These are phyloP conservation scores for Monascus purpureus DNA, from an alignment of 495 filamentous ascomycete species.

Conservation along the genomic window DNA sequence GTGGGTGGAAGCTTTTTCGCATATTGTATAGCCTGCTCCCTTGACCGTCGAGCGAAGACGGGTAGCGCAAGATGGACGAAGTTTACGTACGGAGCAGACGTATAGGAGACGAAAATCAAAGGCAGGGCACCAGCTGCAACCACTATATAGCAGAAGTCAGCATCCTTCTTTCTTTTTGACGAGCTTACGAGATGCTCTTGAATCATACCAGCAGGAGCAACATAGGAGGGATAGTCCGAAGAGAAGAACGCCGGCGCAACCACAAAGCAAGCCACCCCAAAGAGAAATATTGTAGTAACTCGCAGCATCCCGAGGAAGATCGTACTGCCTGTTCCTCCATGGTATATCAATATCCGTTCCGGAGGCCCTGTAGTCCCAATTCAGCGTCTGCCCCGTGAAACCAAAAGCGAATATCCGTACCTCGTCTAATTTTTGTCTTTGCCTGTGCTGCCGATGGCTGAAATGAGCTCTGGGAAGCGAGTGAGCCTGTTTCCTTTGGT, in stretches of 20 bases:
- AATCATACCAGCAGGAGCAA: constrained; percentile 31
- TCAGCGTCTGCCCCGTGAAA: constrained; percentile 5
- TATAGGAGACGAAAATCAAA: constrained; percentile 50
- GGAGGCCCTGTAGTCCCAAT: constrained; percentile 17
- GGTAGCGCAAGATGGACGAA: constrained; percentile 58
- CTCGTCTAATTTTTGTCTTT: constrained; percentile 17
- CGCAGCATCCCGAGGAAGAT: constrained; percentile 56
- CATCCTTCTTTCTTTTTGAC: not conserved
- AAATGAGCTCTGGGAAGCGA: constrained; percentile 4
- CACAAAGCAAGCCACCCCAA: constrained; percentile 45
- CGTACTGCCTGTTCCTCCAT: constrained; percentile 51
- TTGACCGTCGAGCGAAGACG: constrained; percentile 51
- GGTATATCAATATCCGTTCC: constrained; percentile 55
- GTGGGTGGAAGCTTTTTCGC: constrained; percentile 44
- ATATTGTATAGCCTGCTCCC: constrained; percentile 52
- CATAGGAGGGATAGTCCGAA: constrained; percentile 30
- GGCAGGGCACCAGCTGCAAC: constrained; percentile 47
- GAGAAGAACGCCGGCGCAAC: constrained; percentile 45
- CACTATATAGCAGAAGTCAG: constrained; percentile 24
- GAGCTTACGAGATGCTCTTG: too few species aligned
- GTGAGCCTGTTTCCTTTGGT: constrained; percentile 8
- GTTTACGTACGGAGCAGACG: constrained; percentile 55
- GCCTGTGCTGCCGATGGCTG: constrained; percentile 9
- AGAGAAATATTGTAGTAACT: constrained; percentile 56
- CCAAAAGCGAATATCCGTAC: constrained; percentile 7